A percentile compares a stretch with the other conserved stretches of the same genome.
Evolutionary conservation across 345 rosid genomes (phyloP).

Genomic region (Salix caprea): DNA sequence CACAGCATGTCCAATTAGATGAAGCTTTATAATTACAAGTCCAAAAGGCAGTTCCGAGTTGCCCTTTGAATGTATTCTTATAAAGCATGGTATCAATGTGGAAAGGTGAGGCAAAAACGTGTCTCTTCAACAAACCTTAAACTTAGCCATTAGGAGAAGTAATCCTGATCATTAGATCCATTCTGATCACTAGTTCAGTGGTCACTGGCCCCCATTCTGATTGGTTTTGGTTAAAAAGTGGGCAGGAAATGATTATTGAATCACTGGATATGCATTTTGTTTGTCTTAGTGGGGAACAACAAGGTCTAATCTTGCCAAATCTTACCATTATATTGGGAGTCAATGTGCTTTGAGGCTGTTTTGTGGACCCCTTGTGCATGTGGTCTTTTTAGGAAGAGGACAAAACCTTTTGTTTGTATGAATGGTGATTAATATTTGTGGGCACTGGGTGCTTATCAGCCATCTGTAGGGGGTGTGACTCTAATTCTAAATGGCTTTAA

Average conservation of each 20-base stretch:
- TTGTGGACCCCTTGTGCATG: constrained; percentile 6
- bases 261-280: constrained; percentile 19
- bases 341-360: constrained; percentile 3
- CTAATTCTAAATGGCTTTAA: background rate
- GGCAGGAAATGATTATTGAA: constrained; percentile 29
- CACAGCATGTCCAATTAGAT: background rate
- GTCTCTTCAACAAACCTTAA: constrained; percentile 15
- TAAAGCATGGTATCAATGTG: background rate
- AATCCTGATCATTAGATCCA: background rate
- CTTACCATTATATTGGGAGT: background rate
- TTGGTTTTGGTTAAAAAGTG: constrained; percentile 22
- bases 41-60: background rate
- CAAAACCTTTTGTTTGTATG: constrained; percentile 8
- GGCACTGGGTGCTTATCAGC: constrained; percentile 2
- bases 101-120: constrained; percentile 4
- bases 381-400: constrained; percentile 10
- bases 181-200: background rate
- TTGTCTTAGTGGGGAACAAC: constrained; percentile 18
- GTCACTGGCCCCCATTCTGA: background rate
- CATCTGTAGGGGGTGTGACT: constrained; percentile 37
- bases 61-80: background rate
- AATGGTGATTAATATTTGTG: constrained; percentile 14
- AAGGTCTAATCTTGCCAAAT: constrained; percentile 3
- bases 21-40: background rate
- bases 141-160: constrained; percentile 18